These are phyloP conservation scores for Volvariella surrecta DNA, from an alignment of 1,284 basidiomycete species.

Conservation along the genomic window DNA sequence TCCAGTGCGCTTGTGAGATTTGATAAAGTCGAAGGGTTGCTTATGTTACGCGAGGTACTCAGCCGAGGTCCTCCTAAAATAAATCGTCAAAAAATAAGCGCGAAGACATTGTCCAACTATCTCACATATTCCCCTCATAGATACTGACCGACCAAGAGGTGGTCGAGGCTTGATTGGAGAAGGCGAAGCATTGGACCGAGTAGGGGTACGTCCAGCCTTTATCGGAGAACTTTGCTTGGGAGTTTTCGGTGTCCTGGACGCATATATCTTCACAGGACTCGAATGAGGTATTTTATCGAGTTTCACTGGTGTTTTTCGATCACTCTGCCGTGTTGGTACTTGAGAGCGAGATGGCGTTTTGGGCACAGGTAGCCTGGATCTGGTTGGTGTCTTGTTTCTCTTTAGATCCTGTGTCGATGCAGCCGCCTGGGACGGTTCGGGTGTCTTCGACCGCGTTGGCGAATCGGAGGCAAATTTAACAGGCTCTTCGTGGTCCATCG, in stretches of 20 bases:
- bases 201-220: no score
- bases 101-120: no score
- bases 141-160: conserved; percentile 13
- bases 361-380: no score
- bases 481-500: conserved; percentile 12
- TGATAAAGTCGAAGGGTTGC: conserved; percentile 30
- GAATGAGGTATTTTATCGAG: background rate
- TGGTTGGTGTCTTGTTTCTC: no score
- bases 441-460: conserved; percentile 25
- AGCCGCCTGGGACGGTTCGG: conserved; percentile 5
- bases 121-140: no score
- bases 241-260: conserved; percentile 13
- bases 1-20: conserved; percentile 53
- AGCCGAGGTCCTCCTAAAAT: background rate
- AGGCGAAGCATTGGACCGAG: conserved; percentile 11
- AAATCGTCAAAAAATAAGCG: background rate
- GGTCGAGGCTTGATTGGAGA: conserved; percentile 27
- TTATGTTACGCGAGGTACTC: conserved; percentile 13
- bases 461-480: conserved; percentile 17
- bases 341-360: no score
- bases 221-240: no score
- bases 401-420: no score
- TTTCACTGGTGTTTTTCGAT: no score
- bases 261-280: conserved; percentile 10
- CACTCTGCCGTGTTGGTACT: no score